A percentile compares a stretch with the other conserved stretches of the same genome.
These are phyloP conservation scores for Byssothecium circinans DNA, from an alignment of 2,329 filamentous ascomycete genomes.

Conservation along the genomic window DNA sequence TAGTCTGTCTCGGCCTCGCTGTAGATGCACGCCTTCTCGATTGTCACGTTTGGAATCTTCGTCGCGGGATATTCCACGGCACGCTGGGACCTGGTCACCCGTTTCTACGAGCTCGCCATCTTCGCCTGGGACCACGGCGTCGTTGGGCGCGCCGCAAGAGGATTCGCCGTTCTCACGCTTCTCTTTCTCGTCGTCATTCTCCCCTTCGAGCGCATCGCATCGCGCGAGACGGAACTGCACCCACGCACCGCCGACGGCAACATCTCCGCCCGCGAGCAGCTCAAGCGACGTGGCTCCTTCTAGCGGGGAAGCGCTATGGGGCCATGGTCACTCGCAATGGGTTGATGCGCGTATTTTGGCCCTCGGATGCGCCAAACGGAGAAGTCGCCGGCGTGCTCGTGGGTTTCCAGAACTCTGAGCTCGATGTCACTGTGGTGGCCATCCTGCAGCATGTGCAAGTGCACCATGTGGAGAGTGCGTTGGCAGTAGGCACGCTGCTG, in stretches of 20 bases:
- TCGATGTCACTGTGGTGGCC: constrained; percentile 87
- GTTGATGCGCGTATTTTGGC: constrained; percentile 98
- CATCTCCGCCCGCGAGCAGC: constrained; percentile 92
- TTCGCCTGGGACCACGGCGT: constrained; percentile 99
- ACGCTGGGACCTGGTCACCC: constrained; percentile 96
- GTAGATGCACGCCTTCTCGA: constrained; percentile 98
- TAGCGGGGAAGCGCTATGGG: constrained; percentile 61
- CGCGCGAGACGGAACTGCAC: constrained; percentile 78
- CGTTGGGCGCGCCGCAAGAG: constrained; percentile 82
- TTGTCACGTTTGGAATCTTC: constrained; percentile 96
- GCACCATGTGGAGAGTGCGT: constrained; percentile 81
- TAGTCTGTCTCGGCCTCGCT: too few species aligned
- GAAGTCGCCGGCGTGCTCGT: constrained; percentile 81
- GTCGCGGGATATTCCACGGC: constrained; percentile 99
- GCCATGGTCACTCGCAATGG: constrained; percentile 73
- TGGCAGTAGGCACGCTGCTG: constrained; percentile 81
- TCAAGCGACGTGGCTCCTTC: constrained; percentile 92
- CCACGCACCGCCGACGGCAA: constrained; percentile 75
- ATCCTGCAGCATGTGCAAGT: constrained; percentile 89
- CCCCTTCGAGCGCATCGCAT: constrained; percentile 80
- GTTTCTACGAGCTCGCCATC: constrained; percentile 92
- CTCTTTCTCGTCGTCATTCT: constrained; percentile 84
- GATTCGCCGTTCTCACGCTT: constrained; percentile 77
- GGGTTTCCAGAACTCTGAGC: constrained; percentile 90
- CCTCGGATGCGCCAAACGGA: constrained; percentile 77